Evolutionary conservation across 1,139 yeast species (phyloP).

Genomic region (Zhuliangozyma parablackwelliae): DNA sequence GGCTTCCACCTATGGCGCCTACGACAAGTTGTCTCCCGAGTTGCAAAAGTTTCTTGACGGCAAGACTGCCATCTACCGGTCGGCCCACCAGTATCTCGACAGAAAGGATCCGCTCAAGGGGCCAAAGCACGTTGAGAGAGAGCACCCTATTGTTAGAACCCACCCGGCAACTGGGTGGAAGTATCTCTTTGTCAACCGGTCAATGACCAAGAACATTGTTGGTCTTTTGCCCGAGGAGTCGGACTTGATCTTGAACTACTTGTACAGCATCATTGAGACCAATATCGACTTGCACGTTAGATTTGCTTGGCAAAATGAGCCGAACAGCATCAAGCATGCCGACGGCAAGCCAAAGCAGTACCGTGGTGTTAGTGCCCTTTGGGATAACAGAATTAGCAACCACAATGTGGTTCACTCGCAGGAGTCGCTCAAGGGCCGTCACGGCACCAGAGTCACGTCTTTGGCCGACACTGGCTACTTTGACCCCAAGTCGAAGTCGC

Average conservation of each 20-base stretch:
- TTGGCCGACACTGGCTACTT: conserved; percentile 53
- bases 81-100: conserved; percentile 33
- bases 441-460: conserved; percentile 57
- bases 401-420: conserved; percentile 52
- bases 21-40: conserved; percentile 34
- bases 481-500: conserved; percentile 49
- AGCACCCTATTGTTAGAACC: conserved; percentile 37
- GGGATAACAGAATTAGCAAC: conserved; percentile 55
- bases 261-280: conserved; percentile 29
- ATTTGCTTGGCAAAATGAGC: conserved; percentile 40
- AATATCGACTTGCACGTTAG: conserved; percentile 46
- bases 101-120: conserved; percentile 31
- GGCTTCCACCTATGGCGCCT: conserved; percentile 36
- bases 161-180: conserved; percentile 45
- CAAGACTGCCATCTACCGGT: conserved; percentile 31
- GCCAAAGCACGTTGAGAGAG: conserved; percentile 31
- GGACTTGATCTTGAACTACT: conserved; percentile 27
- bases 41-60: conserved; percentile 35
- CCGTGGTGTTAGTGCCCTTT: conserved; percentile 50
- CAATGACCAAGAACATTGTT: conserved; percentile 34
- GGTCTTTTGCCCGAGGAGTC: conserved; percentile 34
- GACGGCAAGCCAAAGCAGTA: conserved; percentile 39
- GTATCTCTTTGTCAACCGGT: conserved; percentile 32
- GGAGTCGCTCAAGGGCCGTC: conserved; percentile 47
- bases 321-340: conserved; percentile 3